Base-by-base conservation (phyloP, 129 eudicot genomes). In the Deinandra increscens region DNA sequence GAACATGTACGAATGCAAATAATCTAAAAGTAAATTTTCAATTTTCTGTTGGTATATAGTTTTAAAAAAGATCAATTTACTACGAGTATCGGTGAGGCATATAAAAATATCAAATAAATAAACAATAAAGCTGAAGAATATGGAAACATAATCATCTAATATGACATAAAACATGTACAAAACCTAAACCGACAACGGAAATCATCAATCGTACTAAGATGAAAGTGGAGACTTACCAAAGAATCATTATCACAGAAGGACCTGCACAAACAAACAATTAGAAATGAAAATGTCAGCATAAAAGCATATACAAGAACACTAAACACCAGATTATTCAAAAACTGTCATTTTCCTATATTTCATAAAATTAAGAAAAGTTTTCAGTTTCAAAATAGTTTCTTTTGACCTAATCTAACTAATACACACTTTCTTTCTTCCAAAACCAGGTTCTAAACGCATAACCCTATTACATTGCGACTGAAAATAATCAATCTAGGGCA, bases 241-340 rank as follows among this genome's bases (percentile, higher is more conserved):
- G 81, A 39, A 4, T 77, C 81, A 41, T 6, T 77, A 29, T 77
- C 81, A 17, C 81, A 77, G 38, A 77, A 77, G 23, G 81, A 69
- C 71, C 81, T 77, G 58, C 71, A 69, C 41, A 6, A 26, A 58
- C n/a, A 64, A 53, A 42, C 14, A 54, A 43, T 66, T 43, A 66
- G 68, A 29, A 12, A 66, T 17, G 19, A 43, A 64, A 29, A 12
- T 7, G 45, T 17, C 11, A 55, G 13, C 29, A 66, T 17, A 38
- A 12, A 64, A 39, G 23, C 76, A 60, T 34, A 48, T 20, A 26
- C 19, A 63, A 29, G 37, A 74, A 74, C 58, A 15, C 60, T 17
- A 37, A 48, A 45, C 22, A 60, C 3, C 17, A 37, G 41, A 56
- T 29, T 42, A 5, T 41, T 41, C 53, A 34, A 63, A 36, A 33